A percentile compares a stretch with the other conserved stretches of the same genome.
Evolutionary conservation across 352 stramenopile species (phyloP).

Genomic region (Phytophthora brassicae): DNA sequence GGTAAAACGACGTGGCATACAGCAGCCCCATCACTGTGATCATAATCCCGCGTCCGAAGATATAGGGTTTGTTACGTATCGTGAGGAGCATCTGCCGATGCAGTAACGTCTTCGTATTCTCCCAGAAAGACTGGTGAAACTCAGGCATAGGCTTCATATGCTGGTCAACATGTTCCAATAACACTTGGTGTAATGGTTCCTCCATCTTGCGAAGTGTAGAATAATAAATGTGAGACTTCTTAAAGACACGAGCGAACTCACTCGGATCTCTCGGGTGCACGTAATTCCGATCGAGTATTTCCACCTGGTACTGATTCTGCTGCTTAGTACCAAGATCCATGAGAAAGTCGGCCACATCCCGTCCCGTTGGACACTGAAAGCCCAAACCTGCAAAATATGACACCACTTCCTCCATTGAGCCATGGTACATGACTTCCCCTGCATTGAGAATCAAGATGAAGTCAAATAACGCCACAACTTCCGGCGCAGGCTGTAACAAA

Average conservation of each 20-base stretch:
- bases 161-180: constrained; percentile 50
- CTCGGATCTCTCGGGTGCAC: constrained; percentile 24
- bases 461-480: constrained; percentile 58
- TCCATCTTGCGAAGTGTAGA: constrained; percentile 63
- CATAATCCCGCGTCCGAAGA: constrained; percentile 38
- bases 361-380: constrained; percentile 27
- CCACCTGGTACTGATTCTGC: constrained; percentile 32
- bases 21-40: constrained; percentile 43
- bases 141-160: constrained; percentile 70
- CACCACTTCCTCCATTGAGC: constrained; percentile 28
- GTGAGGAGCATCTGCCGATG: constrained; percentile 58
- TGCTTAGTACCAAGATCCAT: constrained; percentile 45
- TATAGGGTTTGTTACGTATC: constrained; percentile 39
- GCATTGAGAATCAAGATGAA: constrained; percentile 52
- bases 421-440: constrained; percentile 47
- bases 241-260: constrained; percentile 47
- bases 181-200: constrained; percentile 7
- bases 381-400: constrained; percentile 41
- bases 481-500: constrained; percentile 78
- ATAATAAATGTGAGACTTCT: constrained; percentile 35
- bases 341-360: constrained; percentile 41
- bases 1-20: constrained; percentile 40
- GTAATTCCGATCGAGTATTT: constrained; percentile 1
- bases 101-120: constrained; percentile 33
- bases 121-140: constrained; percentile 33